Percentiles rank a stretch among this genome's conserved stretches.
Evolutionary conservation across 768 basidiomycete genomes (phyloP).

Genomic region (Hydnomerulius pinastri): DNA sequence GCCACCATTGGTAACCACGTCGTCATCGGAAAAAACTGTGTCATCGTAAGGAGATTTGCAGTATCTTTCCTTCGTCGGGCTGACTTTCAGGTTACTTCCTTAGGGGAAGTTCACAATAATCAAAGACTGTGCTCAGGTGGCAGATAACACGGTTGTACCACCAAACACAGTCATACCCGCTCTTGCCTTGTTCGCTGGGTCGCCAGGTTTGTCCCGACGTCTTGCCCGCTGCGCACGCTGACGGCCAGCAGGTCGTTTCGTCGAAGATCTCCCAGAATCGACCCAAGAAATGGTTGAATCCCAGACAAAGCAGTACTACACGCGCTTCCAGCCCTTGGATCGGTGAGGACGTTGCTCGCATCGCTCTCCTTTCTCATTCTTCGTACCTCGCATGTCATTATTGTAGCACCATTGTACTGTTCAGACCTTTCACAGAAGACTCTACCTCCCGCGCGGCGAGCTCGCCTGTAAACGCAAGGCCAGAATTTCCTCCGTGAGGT

Average conservation of each 20-base stretch:
- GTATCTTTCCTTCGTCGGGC: conserved; percentile 3
- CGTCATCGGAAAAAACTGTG: conserved; percentile 92
- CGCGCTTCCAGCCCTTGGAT: conserved; percentile 71
- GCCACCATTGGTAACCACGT: conserved; percentile 93
- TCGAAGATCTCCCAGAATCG: conserved; percentile 88
- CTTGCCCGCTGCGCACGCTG: background rate
- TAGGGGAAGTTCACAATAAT: conserved; percentile 97
- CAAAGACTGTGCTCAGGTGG: conserved; percentile 91
- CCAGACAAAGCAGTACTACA: conserved; percentile 83
- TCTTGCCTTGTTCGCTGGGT: conserved; percentile 81
- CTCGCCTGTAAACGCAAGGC: no score
- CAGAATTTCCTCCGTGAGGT: background rate
- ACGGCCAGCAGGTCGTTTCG: conserved; percentile 62
- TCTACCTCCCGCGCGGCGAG: no score
- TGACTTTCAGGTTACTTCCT: background rate
- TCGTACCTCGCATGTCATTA: background rate
- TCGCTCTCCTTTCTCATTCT: background rate
- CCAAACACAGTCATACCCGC: conserved; percentile 93
- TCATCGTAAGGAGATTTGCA: conserved; percentile 64
- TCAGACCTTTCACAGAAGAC: background rate
- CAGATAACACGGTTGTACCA: conserved; percentile 87
- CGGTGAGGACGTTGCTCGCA: conserved; percentile 20
- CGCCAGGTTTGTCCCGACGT: conserved; percentile 64
- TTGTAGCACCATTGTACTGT: conserved; percentile 7
- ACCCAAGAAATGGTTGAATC: conserved; percentile 91